Percentiles rank a stretch among this genome's conserved stretches.
phyloP scores from a whole-genome alignment of 805 yeast species.

The Metschnikowia lachancei region DNA sequence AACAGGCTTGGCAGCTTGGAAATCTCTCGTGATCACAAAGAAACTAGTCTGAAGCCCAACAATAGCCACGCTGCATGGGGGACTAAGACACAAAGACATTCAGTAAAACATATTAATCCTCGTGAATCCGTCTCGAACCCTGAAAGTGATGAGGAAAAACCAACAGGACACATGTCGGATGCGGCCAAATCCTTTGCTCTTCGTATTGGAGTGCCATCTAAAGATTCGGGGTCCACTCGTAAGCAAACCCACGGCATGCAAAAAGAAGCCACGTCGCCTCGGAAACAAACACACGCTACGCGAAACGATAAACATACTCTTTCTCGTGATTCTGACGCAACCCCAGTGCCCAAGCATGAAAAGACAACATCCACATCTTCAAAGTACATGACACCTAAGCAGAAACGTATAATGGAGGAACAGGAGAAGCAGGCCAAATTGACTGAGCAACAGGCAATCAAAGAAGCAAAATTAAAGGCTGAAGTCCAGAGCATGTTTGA shows the following conservation, averaged over 20 bases:
- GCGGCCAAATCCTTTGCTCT: constrained; percentile 36
- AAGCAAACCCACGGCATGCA: not conserved
- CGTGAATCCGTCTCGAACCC: not conserved
- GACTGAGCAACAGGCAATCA: constrained; percentile 10
- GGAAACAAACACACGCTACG: not conserved
- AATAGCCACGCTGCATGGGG: constrained; percentile 9
- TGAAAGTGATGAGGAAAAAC: constrained; percentile 5
- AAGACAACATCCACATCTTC: not conserved
- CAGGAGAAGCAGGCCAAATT: constrained; percentile 9
- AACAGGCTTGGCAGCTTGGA: constrained; percentile 3
- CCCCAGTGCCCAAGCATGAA: not conserved
- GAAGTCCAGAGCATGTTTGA: constrained; percentile 30
- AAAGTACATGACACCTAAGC: constrained; percentile 15
- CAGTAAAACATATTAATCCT: not conserved
- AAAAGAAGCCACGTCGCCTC: not conserved
- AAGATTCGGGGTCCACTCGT: not conserved
- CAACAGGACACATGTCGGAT: constrained; percentile 20
- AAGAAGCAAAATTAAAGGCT: constrained; percentile 23
- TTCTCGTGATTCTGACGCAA: not conserved
- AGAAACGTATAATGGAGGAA: constrained; percentile 10
- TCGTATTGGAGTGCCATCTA: constrained; percentile 22
- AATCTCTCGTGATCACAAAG: not conserved
- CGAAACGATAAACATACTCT: not conserved
- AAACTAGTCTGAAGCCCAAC: constrained; percentile 1
- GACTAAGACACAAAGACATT: not conserved